Percentiles rank a stretch among this genome's conserved stretches.
phyloP scores from a whole-genome alignment of 1,284 basidiomycete genomes.

The Volvariella volvacea region DNA sequence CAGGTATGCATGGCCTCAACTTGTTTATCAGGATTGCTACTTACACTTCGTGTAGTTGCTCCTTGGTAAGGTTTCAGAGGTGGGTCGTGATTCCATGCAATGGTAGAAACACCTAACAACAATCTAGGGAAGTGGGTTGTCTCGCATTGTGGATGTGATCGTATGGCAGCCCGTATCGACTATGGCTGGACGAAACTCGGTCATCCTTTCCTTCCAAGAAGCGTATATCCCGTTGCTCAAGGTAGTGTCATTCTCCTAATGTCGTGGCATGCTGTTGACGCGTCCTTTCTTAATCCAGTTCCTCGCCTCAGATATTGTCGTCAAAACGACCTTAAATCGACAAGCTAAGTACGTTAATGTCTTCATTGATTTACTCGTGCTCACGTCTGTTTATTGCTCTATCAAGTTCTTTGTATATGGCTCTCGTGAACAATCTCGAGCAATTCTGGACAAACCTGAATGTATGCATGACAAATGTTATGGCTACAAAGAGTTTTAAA shows the following conservation, averaged over 20 bases:
- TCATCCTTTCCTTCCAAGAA: slow-evolving; percentile 52
- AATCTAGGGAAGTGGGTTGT: slow-evolving; percentile 43
- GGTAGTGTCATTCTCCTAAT: slow-evolving; percentile 27
- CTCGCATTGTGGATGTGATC: slow-evolving; percentile 47
- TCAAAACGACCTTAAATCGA: slow-evolving; percentile 51
- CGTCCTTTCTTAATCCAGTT: slow-evolving; percentile 34
- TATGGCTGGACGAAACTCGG: slow-evolving; percentile 22
- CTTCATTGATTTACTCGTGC: slow-evolving; percentile 8
- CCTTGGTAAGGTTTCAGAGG: slow-evolving; percentile 36
- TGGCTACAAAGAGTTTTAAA: slow-evolving; percentile 31
- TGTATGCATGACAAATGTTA: slow-evolving; percentile 34
- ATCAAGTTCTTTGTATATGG: slow-evolving; percentile 44
- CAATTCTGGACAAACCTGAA: slow-evolving; percentile 35
- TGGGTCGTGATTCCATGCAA: slow-evolving; percentile 15
- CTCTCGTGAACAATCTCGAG: slow-evolving; percentile 46
- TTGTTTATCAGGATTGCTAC: not conserved
- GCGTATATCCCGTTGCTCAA: slow-evolving; percentile 52
- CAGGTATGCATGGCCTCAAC: slow-evolving; percentile 41
- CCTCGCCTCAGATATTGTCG: slow-evolving; percentile 53
- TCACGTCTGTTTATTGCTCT: no score
- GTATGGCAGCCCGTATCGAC: slow-evolving; percentile 37
- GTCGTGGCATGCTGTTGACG: not conserved
- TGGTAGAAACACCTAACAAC: not conserved
- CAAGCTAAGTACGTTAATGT: slow-evolving; percentile 43
- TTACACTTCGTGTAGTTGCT: slow-evolving; percentile 28